These are phyloP conservation scores for Daedaleopsis sinensis DNA, from an alignment of 768 basidiomycete species.

Conservation along the genomic window DNA sequence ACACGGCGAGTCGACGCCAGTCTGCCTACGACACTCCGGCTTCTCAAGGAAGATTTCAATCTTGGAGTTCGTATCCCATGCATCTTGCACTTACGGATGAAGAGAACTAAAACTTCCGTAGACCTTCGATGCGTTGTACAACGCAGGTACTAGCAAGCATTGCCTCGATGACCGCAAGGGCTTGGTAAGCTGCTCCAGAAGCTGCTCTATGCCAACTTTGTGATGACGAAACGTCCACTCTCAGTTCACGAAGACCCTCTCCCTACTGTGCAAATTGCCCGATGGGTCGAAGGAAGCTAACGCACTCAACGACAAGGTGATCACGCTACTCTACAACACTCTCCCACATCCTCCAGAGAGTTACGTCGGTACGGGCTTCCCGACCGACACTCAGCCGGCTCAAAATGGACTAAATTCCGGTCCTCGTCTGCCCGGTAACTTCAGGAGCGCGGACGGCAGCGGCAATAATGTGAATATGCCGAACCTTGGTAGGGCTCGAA, in stretches of 20 bases:
- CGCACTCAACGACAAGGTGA: constrained; percentile 40
- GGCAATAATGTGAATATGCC: constrained; percentile 50
- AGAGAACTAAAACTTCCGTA: constrained; percentile 18
- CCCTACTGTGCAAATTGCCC: constrained; percentile 62
- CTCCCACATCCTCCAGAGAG: constrained; percentile 79
- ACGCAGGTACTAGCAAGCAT: constrained; percentile 58
- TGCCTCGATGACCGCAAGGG: constrained; percentile 79
- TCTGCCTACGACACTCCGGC: constrained; percentile 15
- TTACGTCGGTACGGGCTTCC: constrained; percentile 60
- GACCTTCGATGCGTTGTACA: constrained; percentile 47
- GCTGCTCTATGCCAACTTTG: not conserved
- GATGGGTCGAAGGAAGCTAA: constrained; percentile 46
- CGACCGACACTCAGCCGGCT: constrained; percentile 23
- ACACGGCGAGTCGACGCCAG: constrained; percentile 16
- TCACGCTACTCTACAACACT: constrained; percentile 70
- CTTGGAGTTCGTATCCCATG: constrained; percentile 1
- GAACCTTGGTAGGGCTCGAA: constrained; percentile 52
- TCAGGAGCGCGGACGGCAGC: constrained; percentile 53
- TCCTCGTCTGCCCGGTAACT: constrained; percentile 29
- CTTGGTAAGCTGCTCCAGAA: constrained; percentile 47
- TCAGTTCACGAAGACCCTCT: constrained; percentile 73
- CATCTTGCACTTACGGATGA: not conserved
- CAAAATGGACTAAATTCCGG: constrained; percentile 16
- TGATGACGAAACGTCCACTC: constrained; percentile 13
- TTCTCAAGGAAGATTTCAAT: constrained; percentile 18